These are phyloP conservation scores for Talaromyces thailandensis DNA, from an alignment of 495 filamentous ascomycete species.

Conservation along the genomic window DNA sequence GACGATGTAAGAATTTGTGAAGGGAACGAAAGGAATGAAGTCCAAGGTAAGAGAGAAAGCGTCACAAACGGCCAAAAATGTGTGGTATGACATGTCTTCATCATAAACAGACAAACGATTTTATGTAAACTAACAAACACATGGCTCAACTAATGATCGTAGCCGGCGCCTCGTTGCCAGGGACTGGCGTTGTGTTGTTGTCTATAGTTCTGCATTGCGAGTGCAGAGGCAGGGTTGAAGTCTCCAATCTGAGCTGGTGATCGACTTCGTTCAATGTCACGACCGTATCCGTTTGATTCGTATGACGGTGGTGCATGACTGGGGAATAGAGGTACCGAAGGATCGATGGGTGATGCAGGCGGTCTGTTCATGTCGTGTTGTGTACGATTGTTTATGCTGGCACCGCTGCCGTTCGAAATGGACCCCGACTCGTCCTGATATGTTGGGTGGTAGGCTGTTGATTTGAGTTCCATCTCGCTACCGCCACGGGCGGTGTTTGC, in stretches of 20 bases:
- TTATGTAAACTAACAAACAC: slow-evolving; percentile 21
- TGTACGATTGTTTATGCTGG: slow-evolving; percentile 21
- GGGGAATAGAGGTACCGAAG: slow-evolving; percentile 54
- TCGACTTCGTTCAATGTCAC: slow-evolving; percentile 10
- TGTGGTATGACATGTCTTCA: slow-evolving; percentile 28
- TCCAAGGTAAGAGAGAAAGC: slow-evolving; percentile 5
- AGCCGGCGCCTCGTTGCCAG: slow-evolving; percentile 60
- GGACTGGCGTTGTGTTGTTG: slow-evolving; percentile 51
- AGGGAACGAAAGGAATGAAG: slow-evolving; percentile 8
- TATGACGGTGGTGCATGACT: slow-evolving; percentile 32
- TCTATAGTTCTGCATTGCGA: slow-evolving; percentile 23
- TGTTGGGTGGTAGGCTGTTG: slow-evolving; percentile 53
- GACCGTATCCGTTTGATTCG: slow-evolving; percentile 20
- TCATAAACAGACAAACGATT: slow-evolving; percentile 1
- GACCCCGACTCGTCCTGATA: slow-evolving; percentile 76
- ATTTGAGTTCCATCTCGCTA: slow-evolving; percentile 47
- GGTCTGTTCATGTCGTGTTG: slow-evolving; percentile 16
- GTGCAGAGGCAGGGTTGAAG: slow-evolving; percentile 18
- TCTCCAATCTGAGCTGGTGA: slow-evolving; percentile 28
- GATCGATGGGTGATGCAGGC: slow-evolving; percentile 50
- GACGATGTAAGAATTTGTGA: slow-evolving; percentile 1
- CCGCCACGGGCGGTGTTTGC: slow-evolving; percentile 80
- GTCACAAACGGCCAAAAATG: slow-evolving; percentile 9
- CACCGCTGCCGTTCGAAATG: slow-evolving; percentile 40
- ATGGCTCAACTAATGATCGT: slow-evolving; percentile 42